These are phyloP conservation scores for Neocucurbitaria cava DNA, from an alignment of 2,329 filamentous ascomycete species.

Conservation along the genomic window DNA sequence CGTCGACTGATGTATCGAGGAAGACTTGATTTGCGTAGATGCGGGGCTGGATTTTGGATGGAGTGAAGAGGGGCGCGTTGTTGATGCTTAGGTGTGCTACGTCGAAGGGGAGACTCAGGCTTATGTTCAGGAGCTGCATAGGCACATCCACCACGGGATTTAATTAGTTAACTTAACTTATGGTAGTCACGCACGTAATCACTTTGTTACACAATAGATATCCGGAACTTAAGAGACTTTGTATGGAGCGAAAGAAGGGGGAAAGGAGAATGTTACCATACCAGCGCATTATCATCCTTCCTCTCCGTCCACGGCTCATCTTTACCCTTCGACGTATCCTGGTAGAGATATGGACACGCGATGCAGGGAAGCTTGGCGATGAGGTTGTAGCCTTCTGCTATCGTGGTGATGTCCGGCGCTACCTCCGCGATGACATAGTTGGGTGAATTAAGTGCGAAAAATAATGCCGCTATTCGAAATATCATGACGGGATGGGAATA, in stretches of 20 bases:
- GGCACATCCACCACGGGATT: no score
- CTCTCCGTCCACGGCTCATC: conserved; percentile 34
- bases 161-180: no score
- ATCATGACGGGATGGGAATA: conserved; percentile 20
- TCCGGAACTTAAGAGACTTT: no score
- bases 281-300: conserved; percentile 37
- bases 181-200: no score
- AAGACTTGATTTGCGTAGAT: conserved; percentile 42
- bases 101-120: conserved; percentile 37
- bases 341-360: conserved; percentile 43
- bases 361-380: conserved; percentile 43
- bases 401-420: conserved; percentile 40
- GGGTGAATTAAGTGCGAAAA: conserved; percentile 4
- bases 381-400: conserved; percentile 40
- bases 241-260: no score
- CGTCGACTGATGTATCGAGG: conserved; percentile 22
- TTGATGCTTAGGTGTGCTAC: conserved; percentile 35
- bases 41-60: conserved; percentile 23
- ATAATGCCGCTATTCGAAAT: conserved; percentile 12
- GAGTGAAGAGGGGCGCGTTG: conserved; percentile 27
- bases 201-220: no score
- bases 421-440: conserved; percentile 16
- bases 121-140: conserved; percentile 41
- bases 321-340: conserved; percentile 34
- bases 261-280: conserved; percentile 6